A percentile compares a stretch with the other conserved stretches of the same genome.
Evolutionary conservation across 176 grass and related monocot species (phyloP).

Genomic region (Panicum miliaceum): DNA sequence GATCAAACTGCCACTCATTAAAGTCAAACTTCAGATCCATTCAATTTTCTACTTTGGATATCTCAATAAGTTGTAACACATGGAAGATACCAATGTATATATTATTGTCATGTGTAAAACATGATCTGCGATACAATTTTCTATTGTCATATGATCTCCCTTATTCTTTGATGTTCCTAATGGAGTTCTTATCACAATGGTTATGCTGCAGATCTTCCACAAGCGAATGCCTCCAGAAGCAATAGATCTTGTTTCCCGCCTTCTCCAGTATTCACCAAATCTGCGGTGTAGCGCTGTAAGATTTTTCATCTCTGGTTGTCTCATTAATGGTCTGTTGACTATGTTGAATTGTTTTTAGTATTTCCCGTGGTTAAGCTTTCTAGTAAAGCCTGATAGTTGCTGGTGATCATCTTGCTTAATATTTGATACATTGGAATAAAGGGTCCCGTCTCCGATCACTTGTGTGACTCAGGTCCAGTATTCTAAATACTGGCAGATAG

Average conservation of each 20-base stretch:
- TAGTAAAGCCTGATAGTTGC: background rate
- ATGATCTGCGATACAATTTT: background rate
- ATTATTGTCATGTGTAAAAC: background rate
- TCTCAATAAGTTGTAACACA: background rate
- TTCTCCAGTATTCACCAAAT: slow-evolving; percentile 67
- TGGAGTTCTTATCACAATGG: background rate
- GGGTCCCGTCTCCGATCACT: background rate
- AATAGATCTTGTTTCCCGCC: slow-evolving; percentile 64
- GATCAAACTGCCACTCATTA: background rate
- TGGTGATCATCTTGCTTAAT: background rate
- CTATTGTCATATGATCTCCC: background rate
- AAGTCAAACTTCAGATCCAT: background rate
- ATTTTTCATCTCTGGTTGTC: slow-evolving; percentile 18
- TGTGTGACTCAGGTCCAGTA: background rate
- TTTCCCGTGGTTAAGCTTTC: background rate
- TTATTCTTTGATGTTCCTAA: background rate
- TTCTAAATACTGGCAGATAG: background rate
- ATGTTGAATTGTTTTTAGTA: background rate
- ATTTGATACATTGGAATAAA: background rate
- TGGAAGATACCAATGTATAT: background rate
- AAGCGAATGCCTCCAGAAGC: slow-evolving; percentile 74
- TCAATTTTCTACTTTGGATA: background rate
- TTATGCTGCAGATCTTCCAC: slow-evolving; percentile 54
- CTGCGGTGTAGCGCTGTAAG: slow-evolving; percentile 63
- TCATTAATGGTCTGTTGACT: background rate